phyloP scores from a whole-genome alignment of 495 filamentous ascomycete genomes.

The Evansstolkia leycettana region DNA sequence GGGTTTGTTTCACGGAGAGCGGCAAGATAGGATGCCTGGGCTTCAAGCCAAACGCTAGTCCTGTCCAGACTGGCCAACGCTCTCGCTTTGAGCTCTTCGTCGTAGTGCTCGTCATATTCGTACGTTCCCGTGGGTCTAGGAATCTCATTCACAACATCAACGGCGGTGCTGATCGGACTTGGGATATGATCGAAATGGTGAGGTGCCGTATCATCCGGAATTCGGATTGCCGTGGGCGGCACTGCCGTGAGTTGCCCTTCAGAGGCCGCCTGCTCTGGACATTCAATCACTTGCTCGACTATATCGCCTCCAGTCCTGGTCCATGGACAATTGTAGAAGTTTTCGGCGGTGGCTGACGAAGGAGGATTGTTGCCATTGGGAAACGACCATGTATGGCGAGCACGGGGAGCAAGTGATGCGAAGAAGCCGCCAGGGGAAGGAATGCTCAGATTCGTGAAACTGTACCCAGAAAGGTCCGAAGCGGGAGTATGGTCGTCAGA shows the following conservation, averaged over 20 bases:
- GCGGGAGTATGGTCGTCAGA: conserved; percentile 33
- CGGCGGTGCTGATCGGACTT: conserved; percentile 20
- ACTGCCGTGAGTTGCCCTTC: conserved; percentile 32
- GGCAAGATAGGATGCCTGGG: conserved; percentile 65
- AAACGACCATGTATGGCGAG: conserved; percentile 64
- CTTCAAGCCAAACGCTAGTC: conserved; percentile 69
- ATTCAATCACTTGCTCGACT: conserved; percentile 57
- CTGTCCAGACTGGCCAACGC: conserved; percentile 60
- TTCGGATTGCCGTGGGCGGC: conserved; percentile 51
- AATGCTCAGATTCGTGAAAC: conserved; percentile 62
- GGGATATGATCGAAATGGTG: conserved; percentile 10
- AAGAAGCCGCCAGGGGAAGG: conserved; percentile 90
- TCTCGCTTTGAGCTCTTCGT: conserved; percentile 48
- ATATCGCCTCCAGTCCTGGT: conserved; percentile 32
- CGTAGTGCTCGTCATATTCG: conserved; percentile 61
- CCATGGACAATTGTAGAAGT: conserved; percentile 79
- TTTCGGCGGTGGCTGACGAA: conserved; percentile 67
- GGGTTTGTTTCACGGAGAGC: conserved; percentile 56
- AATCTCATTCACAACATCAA: conserved; percentile 25
- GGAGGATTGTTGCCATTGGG: conserved; percentile 40
- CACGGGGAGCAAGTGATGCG: conserved; percentile 57
- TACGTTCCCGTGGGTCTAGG: conserved; percentile 18
- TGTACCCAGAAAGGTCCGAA: conserved; percentile 37
- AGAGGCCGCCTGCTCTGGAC: conserved; percentile 33
- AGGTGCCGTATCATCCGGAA: conserved; percentile 17